Percentiles rank a stretch among this genome's conserved stretches.
phyloP scores from a whole-genome alignment of 371 early-diverging fungal species.

The Apophysomyces variabilis region DNA sequence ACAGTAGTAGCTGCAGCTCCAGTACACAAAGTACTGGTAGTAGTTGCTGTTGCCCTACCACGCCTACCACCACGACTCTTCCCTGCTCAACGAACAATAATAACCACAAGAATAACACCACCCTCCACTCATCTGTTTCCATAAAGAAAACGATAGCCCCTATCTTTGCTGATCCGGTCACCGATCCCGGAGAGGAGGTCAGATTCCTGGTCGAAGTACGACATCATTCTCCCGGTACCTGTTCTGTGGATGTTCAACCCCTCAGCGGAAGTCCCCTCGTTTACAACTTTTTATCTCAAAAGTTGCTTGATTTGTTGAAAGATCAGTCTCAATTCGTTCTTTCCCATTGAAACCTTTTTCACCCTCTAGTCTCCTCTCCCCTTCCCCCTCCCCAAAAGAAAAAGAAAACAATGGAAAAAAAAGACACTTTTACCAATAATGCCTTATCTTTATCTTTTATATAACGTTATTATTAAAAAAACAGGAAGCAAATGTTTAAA shows the following conservation, averaged over 20 bases:
- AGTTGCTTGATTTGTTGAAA: constrained; percentile 52
- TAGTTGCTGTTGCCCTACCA: not conserved
- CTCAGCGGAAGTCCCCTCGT: constrained; percentile 82
- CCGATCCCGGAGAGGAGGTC: constrained; percentile 74
- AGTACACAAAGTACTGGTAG: not conserved
- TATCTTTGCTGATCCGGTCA: constrained; percentile 84
- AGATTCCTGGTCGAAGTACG: constrained; percentile 76
- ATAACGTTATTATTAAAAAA: not conserved
- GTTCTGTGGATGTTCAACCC: constrained; percentile 80
- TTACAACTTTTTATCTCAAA: constrained; percentile 83
- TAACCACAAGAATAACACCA: not conserved
- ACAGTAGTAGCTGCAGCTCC: constrained; percentile 1
- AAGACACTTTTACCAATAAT: not conserved
- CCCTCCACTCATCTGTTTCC: not conserved
- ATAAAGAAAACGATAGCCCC: constrained; percentile 46
- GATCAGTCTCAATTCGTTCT: not conserved
- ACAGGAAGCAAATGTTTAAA: not conserved
- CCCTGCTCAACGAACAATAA: not conserved
- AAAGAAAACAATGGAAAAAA: not conserved
- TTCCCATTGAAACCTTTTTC: not conserved
- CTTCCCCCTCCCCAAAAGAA: too few species aligned
- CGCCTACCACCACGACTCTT: not conserved
- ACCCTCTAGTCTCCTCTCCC: not conserved
- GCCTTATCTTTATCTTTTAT: constrained; percentile 3
- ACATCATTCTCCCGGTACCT: constrained; percentile 74